Evolutionary conservation across 768 basidiomycete genomes (phyloP).

Genomic region (Trametes elegans): DNA sequence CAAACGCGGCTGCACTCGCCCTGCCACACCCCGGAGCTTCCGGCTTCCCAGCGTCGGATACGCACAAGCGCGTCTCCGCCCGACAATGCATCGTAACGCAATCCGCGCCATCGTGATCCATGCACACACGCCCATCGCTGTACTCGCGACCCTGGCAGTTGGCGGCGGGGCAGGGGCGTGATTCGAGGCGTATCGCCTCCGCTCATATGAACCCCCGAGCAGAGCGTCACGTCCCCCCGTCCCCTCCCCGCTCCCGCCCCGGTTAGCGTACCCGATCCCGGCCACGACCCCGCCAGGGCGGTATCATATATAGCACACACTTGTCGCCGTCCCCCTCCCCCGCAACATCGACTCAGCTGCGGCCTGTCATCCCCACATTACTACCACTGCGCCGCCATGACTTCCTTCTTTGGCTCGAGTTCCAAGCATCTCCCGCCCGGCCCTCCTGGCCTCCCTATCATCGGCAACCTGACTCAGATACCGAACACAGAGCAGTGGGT

Average conservation of each 20-base stretch:
- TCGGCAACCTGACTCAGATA: slow-evolving; percentile 35
- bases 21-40: too few species aligned
- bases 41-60: too few species aligned
- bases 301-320: not conserved
- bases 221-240: not conserved
- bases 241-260: not conserved
- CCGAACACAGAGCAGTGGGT: slow-evolving; percentile 16
- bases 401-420: slow-evolving; percentile 8
- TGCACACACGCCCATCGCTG: too few species aligned
- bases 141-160: not conserved
- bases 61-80: too few species aligned
- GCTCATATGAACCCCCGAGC: slow-evolving; percentile 9
- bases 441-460: slow-evolving; percentile 30
- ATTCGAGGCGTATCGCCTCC: slow-evolving; percentile 12
- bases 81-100: too few species aligned
- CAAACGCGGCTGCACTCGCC: too few species aligned
- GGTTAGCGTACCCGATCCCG: not conserved
- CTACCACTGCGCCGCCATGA: not conserved
- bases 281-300: not conserved
- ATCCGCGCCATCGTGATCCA: not conserved
- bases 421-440: slow-evolving; percentile 30
- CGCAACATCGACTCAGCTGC: not conserved
- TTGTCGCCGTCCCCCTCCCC: not conserved
- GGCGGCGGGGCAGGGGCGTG: not conserved
- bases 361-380: too few species aligned